Percentiles rank a stretch among this genome's conserved stretches.
Evolutionary conservation across 1,284 basidiomycete genomes (phyloP).

Genomic region (Cutaneotrichosporon cavernicola): DNA sequence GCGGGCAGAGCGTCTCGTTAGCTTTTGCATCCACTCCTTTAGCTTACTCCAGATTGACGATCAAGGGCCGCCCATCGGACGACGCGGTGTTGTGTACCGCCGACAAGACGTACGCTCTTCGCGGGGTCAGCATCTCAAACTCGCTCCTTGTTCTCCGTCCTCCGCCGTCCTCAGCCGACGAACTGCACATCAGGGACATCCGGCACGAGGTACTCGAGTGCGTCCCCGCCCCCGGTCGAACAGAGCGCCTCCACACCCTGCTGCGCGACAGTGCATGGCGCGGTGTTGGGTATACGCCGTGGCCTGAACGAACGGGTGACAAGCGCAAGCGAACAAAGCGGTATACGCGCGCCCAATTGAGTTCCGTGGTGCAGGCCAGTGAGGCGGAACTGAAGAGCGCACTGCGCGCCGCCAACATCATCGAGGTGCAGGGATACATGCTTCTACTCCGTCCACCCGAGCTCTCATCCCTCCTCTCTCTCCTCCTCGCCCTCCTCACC

Average conservation of each 20-base stretch:
- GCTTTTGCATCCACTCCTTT: slow-evolving; percentile 6
- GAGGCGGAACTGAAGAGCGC: slow-evolving; percentile 67
- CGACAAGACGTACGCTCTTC: slow-evolving; percentile 72
- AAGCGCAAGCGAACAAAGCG: slow-evolving; percentile 39
- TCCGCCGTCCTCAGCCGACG: slow-evolving; percentile 13
- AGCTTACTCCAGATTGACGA: slow-evolving; percentile 60
- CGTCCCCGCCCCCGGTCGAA: slow-evolving; percentile 66
- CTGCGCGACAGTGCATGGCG: slow-evolving; percentile 66
- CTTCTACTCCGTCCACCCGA: slow-evolving; percentile 61
- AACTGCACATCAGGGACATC: slow-evolving; percentile 48
- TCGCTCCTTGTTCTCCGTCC: slow-evolving; percentile 71
- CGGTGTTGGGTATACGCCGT: slow-evolving; percentile 51
- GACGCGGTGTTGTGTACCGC: slow-evolving; percentile 83
- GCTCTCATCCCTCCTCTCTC: slow-evolving; percentile 67
- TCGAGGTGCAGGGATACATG: slow-evolving; percentile 62
- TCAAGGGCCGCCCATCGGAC: slow-evolving; percentile 76
- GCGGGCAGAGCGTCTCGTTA: slow-evolving; percentile 37
- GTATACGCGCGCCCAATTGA: slow-evolving; percentile 64
- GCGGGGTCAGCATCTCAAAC: slow-evolving; percentile 81
- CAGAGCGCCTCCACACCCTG: slow-evolving; percentile 65
- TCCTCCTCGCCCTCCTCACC: slow-evolving; percentile 66
- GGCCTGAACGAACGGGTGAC: slow-evolving; percentile 6
- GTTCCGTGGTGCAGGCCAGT: slow-evolving; percentile 71
- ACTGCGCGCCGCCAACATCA: slow-evolving; percentile 65
- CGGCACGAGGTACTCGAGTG: slow-evolving; percentile 76